These are phyloP conservation scores for Crithidia expoeki DNA, from an alignment of 208 protist species.

Conservation along the genomic window DNA sequence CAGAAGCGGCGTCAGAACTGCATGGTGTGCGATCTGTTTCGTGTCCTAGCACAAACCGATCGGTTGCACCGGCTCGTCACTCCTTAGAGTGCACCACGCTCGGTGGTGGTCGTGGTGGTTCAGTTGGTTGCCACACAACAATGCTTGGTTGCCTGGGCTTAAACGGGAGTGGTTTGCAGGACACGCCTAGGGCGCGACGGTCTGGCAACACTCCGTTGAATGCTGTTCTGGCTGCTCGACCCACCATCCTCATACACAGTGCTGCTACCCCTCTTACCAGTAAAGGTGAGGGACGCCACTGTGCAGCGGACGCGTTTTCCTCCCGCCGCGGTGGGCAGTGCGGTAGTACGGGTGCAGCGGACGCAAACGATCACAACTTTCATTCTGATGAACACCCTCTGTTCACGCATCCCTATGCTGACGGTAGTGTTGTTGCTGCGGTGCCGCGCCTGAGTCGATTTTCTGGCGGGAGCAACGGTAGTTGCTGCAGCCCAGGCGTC, in stretches of 20 bases:
- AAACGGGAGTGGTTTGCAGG: background rate
- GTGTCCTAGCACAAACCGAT: slow-evolving; percentile 27
- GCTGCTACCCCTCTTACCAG: background rate
- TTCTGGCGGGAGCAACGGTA: slow-evolving; percentile 9
- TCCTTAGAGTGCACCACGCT: slow-evolving; percentile 11
- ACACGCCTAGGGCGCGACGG: background rate
- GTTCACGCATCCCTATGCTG: background rate
- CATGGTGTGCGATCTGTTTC: slow-evolving; percentile 18
- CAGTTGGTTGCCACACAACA: slow-evolving; percentile 10
- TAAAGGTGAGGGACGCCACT: background rate
- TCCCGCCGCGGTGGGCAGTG: background rate
- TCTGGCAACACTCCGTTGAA: background rate
- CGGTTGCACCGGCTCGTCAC: slow-evolving; percentile 38
- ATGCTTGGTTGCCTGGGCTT: background rate
- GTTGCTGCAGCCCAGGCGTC: slow-evolving; percentile 23
- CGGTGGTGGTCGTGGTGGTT: background rate
- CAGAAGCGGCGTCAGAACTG: slow-evolving; percentile 1
- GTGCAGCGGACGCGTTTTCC: background rate
- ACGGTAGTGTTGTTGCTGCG: background rate
- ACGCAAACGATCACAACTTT: background rate
- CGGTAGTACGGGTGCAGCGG: background rate
- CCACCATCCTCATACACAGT: slow-evolving; percentile 6
- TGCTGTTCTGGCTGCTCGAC: background rate
- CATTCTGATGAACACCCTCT: background rate
- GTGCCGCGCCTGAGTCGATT: slow-evolving; percentile 26